phyloP scores from a whole-genome alignment of 2,329 filamentous ascomycete species.

The Zasmidium cellare region DNA sequence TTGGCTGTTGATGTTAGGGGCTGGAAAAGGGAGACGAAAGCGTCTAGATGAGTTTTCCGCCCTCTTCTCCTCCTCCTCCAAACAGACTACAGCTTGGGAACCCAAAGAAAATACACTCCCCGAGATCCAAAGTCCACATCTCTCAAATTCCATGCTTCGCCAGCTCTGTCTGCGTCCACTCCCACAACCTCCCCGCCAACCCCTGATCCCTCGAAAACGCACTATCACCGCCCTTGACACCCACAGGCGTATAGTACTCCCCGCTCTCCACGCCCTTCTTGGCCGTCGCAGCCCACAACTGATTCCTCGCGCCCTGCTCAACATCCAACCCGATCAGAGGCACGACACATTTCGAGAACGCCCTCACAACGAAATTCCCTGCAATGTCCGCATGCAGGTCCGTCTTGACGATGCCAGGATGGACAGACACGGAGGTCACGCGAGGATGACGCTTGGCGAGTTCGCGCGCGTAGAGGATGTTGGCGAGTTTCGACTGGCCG shows the following conservation, averaged over 20 bases:
- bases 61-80: too few relatives aligned
- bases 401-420: constrained; percentile 53
- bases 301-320: constrained; percentile 24
- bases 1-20: constrained; percentile 6
- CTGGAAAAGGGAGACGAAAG: too few relatives aligned
- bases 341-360: background rate
- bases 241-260: constrained; percentile 35
- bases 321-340: constrained; percentile 1
- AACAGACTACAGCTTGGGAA: too few relatives aligned
- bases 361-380: background rate
- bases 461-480: constrained; percentile 46
- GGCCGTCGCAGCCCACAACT: constrained; percentile 27
- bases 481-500: constrained; percentile 51
- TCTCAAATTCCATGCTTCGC: too few relatives aligned
- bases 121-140: too few relatives aligned
- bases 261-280: constrained; percentile 14
- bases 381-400: constrained; percentile 31
- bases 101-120: too few relatives aligned
- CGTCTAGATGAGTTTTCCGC: too few relatives aligned
- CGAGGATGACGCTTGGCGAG: constrained; percentile 45
- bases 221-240: constrained; percentile 19
- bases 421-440: constrained; percentile 46
- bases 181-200: background rate
- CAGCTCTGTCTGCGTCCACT: too few relatives aligned
- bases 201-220: background rate